phyloP scores from a whole-genome alignment of 2,329 filamentous ascomycete genomes.

The Talaromyces pinophilus region DNA sequence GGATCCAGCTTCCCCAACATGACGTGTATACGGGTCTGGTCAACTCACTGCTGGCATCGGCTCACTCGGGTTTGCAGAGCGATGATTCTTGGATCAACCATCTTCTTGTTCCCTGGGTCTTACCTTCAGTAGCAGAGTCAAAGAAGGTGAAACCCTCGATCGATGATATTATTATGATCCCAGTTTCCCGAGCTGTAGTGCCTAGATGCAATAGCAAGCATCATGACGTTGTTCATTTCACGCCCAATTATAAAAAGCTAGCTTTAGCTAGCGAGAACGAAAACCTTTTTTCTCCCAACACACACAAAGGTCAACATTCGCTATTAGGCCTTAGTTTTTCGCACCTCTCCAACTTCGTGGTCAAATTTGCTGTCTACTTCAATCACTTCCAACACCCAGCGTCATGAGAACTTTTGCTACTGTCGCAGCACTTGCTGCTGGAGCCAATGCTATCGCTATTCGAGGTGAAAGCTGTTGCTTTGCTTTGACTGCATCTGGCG shows the following conservation, averaged over 20 bases:
- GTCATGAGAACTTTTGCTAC: slow-evolving; percentile 31
- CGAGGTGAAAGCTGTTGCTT: slow-evolving; percentile 53
- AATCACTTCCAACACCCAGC: not conserved
- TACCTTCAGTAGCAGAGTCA: not conserved
- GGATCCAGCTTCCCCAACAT: not conserved
- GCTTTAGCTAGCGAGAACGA: not conserved
- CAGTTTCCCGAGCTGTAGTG: not conserved
- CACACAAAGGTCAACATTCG: not conserved
- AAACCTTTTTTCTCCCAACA: not conserved
- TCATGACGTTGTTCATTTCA: slow-evolving; percentile 16
- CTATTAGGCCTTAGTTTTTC: not conserved
- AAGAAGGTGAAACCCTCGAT: not conserved
- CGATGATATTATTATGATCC: slow-evolving; percentile 4
- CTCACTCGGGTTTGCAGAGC: slow-evolving; percentile 1
- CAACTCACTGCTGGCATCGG: not conserved
- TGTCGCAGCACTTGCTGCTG: slow-evolving; percentile 43
- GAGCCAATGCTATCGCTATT: slow-evolving; percentile 46
- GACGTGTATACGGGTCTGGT: slow-evolving; percentile 9
- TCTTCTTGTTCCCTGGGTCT: not conserved
- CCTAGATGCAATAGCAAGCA: not conserved
- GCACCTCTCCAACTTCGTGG: not conserved
- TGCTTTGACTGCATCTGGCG: slow-evolving; percentile 52
- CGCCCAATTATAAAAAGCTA: slow-evolving; percentile 4
- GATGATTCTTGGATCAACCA: not conserved
- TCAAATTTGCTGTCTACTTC: not conserved